Percentiles rank a stretch among this genome's conserved stretches.
phyloP scores from a whole-genome alignment of 768 basidiomycete species.

The Crassisporium funariophilum region DNA sequence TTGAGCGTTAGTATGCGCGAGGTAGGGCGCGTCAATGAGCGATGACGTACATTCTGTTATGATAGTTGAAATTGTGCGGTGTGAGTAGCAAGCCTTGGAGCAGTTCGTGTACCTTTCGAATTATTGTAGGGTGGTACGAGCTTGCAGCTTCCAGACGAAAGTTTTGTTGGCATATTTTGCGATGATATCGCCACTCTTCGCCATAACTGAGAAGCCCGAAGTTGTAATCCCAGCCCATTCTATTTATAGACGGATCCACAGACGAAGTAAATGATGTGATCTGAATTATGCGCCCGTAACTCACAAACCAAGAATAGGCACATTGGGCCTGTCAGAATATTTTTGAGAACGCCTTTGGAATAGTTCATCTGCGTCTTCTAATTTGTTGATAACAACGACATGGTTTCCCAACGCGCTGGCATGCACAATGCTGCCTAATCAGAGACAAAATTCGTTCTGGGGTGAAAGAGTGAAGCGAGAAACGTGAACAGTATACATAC shows the following conservation, averaged over 20 bases:
- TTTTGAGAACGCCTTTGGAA: slow-evolving; percentile 52
- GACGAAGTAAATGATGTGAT: background rate
- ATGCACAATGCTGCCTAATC: slow-evolving; percentile 50
- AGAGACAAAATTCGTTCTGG: background rate
- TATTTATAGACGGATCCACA: background rate
- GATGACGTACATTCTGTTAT: slow-evolving; percentile 11
- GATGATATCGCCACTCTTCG: slow-evolving; percentile 17
- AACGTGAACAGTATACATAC: background rate
- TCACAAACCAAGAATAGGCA: slow-evolving; percentile 47
- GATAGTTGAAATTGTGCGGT: slow-evolving; percentile 8
- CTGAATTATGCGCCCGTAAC: slow-evolving; percentile 5
- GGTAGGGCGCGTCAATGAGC: background rate
- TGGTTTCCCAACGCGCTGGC: slow-evolving; percentile 38
- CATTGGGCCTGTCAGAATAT: slow-evolving; percentile 47
- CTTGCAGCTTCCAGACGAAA: slow-evolving; percentile 12
- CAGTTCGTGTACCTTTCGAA: slow-evolving; percentile 7
- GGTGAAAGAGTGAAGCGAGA: background rate
- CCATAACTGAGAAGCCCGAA: slow-evolving; percentile 20
- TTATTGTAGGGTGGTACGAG: slow-evolving; percentile 5
- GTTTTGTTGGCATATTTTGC: slow-evolving; percentile 18
- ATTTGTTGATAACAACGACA: slow-evolving; percentile 14
- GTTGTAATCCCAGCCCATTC: slow-evolving; percentile 11
- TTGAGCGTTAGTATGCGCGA: no score
- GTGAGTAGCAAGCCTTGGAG: slow-evolving; percentile 6
- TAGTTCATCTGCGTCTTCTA: slow-evolving; percentile 43